Base-by-base conservation (phyloP, 2,329 filamentous ascomycete genomes). In the Cladophialophora immunda region DNA sequence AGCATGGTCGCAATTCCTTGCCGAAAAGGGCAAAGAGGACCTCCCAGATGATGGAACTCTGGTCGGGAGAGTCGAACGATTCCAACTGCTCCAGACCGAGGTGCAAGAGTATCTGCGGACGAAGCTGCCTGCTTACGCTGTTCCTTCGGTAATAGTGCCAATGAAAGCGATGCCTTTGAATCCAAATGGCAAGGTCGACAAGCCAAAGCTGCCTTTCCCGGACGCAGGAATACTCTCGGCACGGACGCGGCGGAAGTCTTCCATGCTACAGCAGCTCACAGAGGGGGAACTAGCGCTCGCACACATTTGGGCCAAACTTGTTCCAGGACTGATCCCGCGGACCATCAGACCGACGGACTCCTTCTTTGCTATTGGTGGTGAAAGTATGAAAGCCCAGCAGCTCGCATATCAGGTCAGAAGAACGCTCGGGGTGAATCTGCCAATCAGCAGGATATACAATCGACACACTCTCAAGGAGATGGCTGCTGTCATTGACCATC, bases 151-250 rank as follows among this genome's bases (percentile, higher is more conserved):
- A 45, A 88, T 92, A 70, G 91, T 95, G 50, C 86, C 89, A 0
- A 86, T 95, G 64, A 84, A 88, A 68, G 87, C 88, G 64, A 85
- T 94, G 69, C 60, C 65, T n/a, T 79, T 94, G n/a, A 94, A 92
- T 77, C 91, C 91, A n/a, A 93, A 93, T 72, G 91, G 92, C 73
- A 95, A 95, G 80, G 87, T 94, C 50, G 92, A 96, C 78, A 90
- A 89, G 78, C 90, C 91, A 15, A 88, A 87, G 1, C 82, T 96
- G 60, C 92, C 92, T 0, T 95, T 94, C 85, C 94, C 89, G 45
- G 92, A 94, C 77, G 86, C 87, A 13, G 86, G 92, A 73, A 83
- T 90, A 36, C 85, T 85, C 55, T 85, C 86, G 32, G 86, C 85
- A 3, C 83, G 83, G 64, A 82, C 81, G 34, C 81, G 82, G 61